These are phyloP conservation scores for Aphanoascus verrucosus DNA, from an alignment of 2,329 filamentous ascomycete species.

Conservation along the genomic window DNA sequence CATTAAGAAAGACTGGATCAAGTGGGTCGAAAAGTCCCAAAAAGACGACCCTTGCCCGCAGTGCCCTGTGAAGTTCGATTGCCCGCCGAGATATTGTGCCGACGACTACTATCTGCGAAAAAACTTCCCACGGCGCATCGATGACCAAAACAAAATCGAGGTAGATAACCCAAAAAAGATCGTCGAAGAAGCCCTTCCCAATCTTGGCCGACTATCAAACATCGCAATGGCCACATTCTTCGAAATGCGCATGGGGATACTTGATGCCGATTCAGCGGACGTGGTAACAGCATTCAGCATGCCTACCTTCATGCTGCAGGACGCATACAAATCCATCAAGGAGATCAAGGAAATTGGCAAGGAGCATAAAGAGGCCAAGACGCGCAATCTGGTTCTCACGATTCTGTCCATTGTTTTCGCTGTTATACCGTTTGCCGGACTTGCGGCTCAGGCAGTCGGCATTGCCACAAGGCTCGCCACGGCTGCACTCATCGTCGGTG, in stretches of 20 bases:
- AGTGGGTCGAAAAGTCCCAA: neutral
- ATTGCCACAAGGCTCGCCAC: neutral
- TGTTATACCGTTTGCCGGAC: neutral
- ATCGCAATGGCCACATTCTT: neutral
- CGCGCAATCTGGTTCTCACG: neutral
- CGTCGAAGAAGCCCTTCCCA: neutral
- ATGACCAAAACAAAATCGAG: neutral
- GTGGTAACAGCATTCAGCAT: neutral
- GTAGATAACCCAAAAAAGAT: constrained; percentile 3
- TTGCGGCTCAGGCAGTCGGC: neutral
- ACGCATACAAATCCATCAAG: constrained; percentile 3
- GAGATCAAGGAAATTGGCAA: constrained; percentile 10
- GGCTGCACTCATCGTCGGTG: constrained; percentile 4
- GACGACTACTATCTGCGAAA: neutral
- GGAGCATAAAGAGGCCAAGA: constrained; percentile 2
- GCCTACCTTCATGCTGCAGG: constrained; percentile 8
- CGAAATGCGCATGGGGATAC: neutral
- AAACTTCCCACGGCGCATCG: neutral
- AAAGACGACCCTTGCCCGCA: neutral
- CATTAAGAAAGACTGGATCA: constrained; percentile 2
- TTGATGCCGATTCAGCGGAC: neutral
- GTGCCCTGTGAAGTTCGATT: neutral
- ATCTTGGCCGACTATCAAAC: neutral
- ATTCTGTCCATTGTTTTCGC: constrained; percentile 6
- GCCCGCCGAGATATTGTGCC: too few relatives aligned